Evolutionary conservation across 768 basidiomycete species (phyloP), one percentile per base, ranked within the genome.

Genomic region (Boletus rex-veris): DNA sequence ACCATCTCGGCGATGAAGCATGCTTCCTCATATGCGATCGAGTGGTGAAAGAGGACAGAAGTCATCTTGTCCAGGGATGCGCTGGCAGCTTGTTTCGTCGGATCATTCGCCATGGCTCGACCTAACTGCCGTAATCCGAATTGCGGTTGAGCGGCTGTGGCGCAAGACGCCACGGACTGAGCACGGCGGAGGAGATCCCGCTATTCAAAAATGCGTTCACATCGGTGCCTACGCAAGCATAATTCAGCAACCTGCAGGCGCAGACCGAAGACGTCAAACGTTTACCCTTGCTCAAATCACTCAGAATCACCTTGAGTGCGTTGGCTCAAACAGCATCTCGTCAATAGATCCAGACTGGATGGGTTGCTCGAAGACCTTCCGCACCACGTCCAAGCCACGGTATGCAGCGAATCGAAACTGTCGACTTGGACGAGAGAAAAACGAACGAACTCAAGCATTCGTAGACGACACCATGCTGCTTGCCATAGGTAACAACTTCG

Each of bases 101-200:
- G 72, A 38, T 84, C 83, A 37, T 81, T 78, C n/a, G 75, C 71
- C 31, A 92, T 76, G 11, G 83, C 82, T 45, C 85, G 80, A 16
- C 84, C 86, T 61, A 92, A 72, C 60, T 89, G 87, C 64, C 86
- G 82, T 49, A 92, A 74, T 40, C 84, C 81, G 37, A 92, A 79
- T 53, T 90, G 86, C 57, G 91, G 78, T 60, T 90, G 85, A 50
- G 91, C 86, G 6, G 86, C 84, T 0, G 91, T 90, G 3, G 88
- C 87, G 87, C 82, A 24, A 92, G 80, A 63, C 87, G 89, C 88
- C 90, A 92, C 1, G 89, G 90, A 56, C 87, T 90, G 28, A 92
- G 73, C 31, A 88, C 73, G n/a, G n/a, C n/a, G 10, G 82, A 83
- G 0, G 82, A 83, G 12, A 85, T 78, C 18, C 82, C 80, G 78